phyloP scores from a whole-genome alignment of 441 rosid genomes.

The Corymbia citriodora region DNA sequence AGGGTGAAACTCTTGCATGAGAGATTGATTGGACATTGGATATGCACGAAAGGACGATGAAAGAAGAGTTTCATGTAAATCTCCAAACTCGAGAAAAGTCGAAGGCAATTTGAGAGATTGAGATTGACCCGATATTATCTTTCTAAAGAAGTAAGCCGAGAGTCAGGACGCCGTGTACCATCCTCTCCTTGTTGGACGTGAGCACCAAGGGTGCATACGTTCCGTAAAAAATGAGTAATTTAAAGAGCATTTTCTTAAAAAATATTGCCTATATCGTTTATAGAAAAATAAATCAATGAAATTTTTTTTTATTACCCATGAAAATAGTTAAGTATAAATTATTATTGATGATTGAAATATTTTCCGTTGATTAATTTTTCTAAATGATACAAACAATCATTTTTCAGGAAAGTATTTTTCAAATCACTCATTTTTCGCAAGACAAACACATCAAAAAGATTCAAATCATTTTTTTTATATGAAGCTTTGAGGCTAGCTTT shows the following conservation, averaged over 20 bases:
- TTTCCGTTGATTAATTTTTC: too few relatives aligned
- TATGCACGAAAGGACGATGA: background rate
- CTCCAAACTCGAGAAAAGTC: background rate
- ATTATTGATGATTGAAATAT: too few relatives aligned
- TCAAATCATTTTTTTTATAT: background rate
- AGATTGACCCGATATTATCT: background rate
- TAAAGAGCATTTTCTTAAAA: accelerated
- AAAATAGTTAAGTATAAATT: too few relatives aligned
- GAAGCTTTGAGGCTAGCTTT: background rate
- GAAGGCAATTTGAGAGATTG: background rate
- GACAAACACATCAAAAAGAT: accelerated
- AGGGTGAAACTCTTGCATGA: background rate
- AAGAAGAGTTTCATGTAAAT: background rate
- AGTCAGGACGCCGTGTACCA: accelerated
- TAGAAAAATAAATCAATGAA: too few relatives aligned
- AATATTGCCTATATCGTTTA: too few relatives aligned
- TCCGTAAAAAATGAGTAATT: background rate
- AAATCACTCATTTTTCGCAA: accelerated
- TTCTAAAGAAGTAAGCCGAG: background rate
- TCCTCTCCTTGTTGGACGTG: background rate
- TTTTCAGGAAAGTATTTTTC: too few relatives aligned
- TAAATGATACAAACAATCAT: accelerated
- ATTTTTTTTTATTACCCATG: background rate
- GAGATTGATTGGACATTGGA: background rate
- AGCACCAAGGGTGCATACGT: background rate